Evolutionary conservation across 768 basidiomycete species (phyloP), one percentile per base, ranked within the genome.

Genomic region (Infundibulicybe gibba): DNA sequence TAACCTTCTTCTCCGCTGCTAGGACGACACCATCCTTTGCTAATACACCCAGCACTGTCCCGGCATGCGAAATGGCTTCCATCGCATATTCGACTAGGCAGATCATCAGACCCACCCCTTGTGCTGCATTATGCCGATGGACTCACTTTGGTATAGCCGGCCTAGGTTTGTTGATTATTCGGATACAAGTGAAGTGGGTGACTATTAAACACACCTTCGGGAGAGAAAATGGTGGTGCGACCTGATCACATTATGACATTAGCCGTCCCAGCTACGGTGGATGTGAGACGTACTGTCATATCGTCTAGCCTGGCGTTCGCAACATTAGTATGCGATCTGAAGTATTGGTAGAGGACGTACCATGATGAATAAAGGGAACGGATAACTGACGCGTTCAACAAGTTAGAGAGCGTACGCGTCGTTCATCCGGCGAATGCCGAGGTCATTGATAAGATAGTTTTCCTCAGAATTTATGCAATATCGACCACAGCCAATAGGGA

Each of bases 221-320:
- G 95, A 44, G 94, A 97, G 82, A 98, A 98, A 72, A 97, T 98
- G 51, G 95, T 98, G 56, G 94, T 99, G 57, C 93, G 86, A 70
- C 85, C 86, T 90, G 68, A 59, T 63, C 43, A 49, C 38, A 60
- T 58, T 60, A 48, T 45, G 50, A 44, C 60, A 32, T 54, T 55
- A 53, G 55, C 54, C 48, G 32, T 49, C 49, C 48, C 16, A 40
- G 47, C 51, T 41, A n/a, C 42, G 43, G 44, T 44, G 15, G 17
- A 46, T 43, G 42, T 32, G 31, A 37, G 14, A 74, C 90, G 70
- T 66, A 94, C 93, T 94, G 66, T 95, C 93, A 66, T 95, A 95
- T 74, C 93, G 80, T 79, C 93, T 84, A 58, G 93, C 90, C 93
- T 93, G 44, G 40, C 20, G 19, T 1, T 44, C 10, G 52, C 51